These are phyloP conservation scores for Entophlyctis helioformis DNA, from an alignment of 192 early-diverging fungal genomes.

Conservation along the genomic window DNA sequence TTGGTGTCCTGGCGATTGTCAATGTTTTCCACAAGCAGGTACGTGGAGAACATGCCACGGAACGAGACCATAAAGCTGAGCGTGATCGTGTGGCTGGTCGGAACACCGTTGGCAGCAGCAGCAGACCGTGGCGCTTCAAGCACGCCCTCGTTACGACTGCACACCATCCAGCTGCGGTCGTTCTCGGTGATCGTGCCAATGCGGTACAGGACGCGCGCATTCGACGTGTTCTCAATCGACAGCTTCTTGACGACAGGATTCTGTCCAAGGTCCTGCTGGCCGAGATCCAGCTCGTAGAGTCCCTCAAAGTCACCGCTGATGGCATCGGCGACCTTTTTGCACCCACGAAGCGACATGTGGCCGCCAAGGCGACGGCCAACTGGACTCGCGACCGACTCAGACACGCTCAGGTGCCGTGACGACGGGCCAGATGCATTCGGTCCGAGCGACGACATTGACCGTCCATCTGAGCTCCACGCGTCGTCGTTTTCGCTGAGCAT, in stretches of 20 bases:
- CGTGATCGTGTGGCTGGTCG: constrained; percentile 36
- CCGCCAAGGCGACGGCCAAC: too few relatives aligned
- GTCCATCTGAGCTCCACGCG: too few relatives aligned
- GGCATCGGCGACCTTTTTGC: constrained; percentile 42
- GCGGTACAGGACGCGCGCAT: constrained; percentile 45
- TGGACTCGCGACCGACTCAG: too few relatives aligned
- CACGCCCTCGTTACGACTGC: constrained; percentile 56
- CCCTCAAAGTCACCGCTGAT: constrained; percentile 37
- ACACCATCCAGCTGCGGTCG: constrained; percentile 54
- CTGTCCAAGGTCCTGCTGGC: constrained; percentile 61
- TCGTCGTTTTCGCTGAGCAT: too few relatives aligned
- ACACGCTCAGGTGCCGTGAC: too few relatives aligned
- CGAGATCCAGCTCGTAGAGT: constrained; percentile 63
- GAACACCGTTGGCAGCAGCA: constrained; percentile 8
- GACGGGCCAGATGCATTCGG: too few relatives aligned
- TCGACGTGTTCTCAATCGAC: constrained; percentile 41
- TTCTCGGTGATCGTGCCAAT: constrained; percentile 41
- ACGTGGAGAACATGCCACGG: constrained; percentile 58
- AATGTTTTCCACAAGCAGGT: constrained; percentile 61
- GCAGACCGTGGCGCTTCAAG: constrained; percentile 38
- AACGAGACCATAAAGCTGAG: constrained; percentile 44
- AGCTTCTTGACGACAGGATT: constrained; percentile 48
- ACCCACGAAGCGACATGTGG: constrained; percentile 36
- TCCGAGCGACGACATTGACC: too few relatives aligned
- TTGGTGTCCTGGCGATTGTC: constrained; percentile 63